Conservation (phyloP, 495 filamentous ascomycete genomes). For the Cladorrhinum samala region DNA sequence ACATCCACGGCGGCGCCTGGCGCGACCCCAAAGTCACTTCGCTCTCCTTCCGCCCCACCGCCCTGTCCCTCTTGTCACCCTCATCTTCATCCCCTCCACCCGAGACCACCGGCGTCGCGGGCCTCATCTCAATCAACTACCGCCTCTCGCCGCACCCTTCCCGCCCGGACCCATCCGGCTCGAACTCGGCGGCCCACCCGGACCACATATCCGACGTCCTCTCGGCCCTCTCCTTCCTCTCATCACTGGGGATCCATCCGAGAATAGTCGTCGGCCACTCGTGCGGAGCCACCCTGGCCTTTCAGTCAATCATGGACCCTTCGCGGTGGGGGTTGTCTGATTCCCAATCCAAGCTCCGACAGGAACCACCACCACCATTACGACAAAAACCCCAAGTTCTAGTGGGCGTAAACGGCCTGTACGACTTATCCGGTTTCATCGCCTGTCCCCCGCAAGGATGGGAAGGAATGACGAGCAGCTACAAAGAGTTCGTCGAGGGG, state of each 20-base stretch:
- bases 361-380: background rate
- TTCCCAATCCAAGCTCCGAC: no score
- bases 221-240: conserved; percentile 54
- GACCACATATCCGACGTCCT: conserved; percentile 68
- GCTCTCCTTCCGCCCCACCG: conserved; percentile 32
- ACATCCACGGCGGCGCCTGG: conserved; percentile 89
- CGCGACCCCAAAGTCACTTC: conserved; percentile 60
- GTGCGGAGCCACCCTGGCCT: conserved; percentile 66
- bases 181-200: conserved; percentile 53
- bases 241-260: conserved; percentile 29
- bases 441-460: conserved; percentile 18
- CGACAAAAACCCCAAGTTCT: conserved; percentile 20
- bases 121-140: conserved; percentile 71
- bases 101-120: conserved; percentile 41
- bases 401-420: conserved; percentile 55
- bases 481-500: conserved; percentile 51
- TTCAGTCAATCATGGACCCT: conserved; percentile 56
- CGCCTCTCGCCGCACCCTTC: conserved; percentile 67
- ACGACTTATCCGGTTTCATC: conserved; percentile 52
- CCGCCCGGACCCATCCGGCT: conserved; percentile 31
- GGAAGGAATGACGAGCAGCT: conserved; percentile 45
- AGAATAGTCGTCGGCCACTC: conserved; percentile 69
- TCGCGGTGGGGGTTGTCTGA: conserved; percentile 13
- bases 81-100: background rate
- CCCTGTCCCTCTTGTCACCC: conserved; percentile 9